A percentile compares a stretch with the other conserved stretches of the same genome.
Conservation (phyloP, 2,329 filamentous ascomycete species). For the Monosporascus cannonballus region DNA sequence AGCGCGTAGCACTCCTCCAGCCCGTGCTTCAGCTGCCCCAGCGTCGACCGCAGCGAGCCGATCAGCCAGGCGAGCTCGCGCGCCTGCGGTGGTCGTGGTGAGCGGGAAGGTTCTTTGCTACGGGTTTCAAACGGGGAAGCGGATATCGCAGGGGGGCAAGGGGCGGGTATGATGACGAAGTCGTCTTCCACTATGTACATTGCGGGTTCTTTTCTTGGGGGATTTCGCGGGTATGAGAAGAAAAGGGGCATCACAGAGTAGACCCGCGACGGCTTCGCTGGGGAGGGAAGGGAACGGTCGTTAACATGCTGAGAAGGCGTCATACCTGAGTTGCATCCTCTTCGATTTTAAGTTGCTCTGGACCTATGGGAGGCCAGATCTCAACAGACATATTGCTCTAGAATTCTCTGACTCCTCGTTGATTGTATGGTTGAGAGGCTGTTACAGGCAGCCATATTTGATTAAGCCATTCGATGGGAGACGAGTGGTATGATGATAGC, state of each 20-base stretch:
- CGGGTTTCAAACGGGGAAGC: background rate
- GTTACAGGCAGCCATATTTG: slow-evolving; percentile 20
- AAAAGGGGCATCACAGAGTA: background rate
- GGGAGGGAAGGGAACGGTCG: background rate
- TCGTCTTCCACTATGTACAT: slow-evolving; percentile 26
- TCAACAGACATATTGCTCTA: slow-evolving; percentile 44
- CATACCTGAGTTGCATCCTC: slow-evolving; percentile 46
- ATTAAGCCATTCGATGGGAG: slow-evolving; percentile 5
- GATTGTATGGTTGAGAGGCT: slow-evolving; percentile 1
- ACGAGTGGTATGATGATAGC: background rate
- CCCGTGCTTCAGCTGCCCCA: slow-evolving; percentile 52
- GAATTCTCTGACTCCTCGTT: background rate
- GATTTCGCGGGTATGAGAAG: background rate
- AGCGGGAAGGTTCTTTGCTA: slow-evolving; percentile 2
- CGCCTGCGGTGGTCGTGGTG: slow-evolving; percentile 12
- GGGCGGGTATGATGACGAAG: slow-evolving; percentile 17
- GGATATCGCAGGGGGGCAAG: slow-evolving; percentile 1
- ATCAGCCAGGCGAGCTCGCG: slow-evolving; percentile 53
- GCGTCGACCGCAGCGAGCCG: slow-evolving; percentile 40
- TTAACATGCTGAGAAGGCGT: slow-evolving; percentile 4
- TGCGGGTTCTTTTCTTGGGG: background rate
- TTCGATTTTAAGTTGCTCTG: slow-evolving; percentile 43
- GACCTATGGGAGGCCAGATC: slow-evolving; percentile 51
- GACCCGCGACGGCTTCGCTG: background rate
- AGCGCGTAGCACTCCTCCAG: slow-evolving; percentile 86